Percentiles rank a stretch among this genome's conserved stretches.
Evolutionary conservation across 768 basidiomycete genomes (phyloP).

Genomic region (Coprinellus aureogranulatus): DNA sequence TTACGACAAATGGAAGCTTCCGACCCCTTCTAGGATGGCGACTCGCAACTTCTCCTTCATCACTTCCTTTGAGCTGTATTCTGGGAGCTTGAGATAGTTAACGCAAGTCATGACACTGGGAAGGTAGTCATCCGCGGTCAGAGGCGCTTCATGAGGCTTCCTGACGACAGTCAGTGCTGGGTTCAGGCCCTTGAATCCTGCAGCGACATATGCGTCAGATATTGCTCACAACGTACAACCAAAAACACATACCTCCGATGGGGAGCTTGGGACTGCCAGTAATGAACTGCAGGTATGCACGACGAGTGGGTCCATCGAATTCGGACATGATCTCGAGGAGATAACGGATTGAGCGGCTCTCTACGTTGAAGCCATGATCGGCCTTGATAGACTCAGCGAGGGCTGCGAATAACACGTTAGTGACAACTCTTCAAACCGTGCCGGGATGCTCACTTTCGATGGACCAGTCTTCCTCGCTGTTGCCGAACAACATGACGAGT

Average conservation of each 20-base stretch:
- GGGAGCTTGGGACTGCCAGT: conserved; percentile 97
- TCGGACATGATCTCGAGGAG: conserved; percentile 84
- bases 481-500: conserved; percentile 93
- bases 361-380: conserved; percentile 96
- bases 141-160: conserved; percentile 90
- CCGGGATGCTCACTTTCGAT: conserved; percentile 66
- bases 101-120: conserved; percentile 99
- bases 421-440: neutral
- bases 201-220: neutral
- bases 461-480: conserved; percentile 97
- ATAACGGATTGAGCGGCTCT: conserved; percentile 87
- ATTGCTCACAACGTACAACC: neutral
- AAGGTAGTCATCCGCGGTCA: conserved; percentile 90
- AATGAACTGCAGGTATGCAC: conserved; percentile 93
- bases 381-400: conserved; percentile 90
- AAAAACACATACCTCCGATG: conserved; percentile 74
- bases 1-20: conserved; percentile 96
- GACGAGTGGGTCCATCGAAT: conserved; percentile 69
- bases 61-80: conserved; percentile 84
- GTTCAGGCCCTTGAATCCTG: conserved; percentile 92
- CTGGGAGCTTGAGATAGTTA: conserved; percentile 93
- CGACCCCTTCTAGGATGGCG: conserved; percentile 92
- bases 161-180: conserved; percentile 95
- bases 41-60: conserved; percentile 79
- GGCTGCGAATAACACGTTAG: conserved; percentile 43